Base-by-base conservation (phyloP, 2,329 filamentous ascomycete genomes). In the Diplodia seriata region DNA sequence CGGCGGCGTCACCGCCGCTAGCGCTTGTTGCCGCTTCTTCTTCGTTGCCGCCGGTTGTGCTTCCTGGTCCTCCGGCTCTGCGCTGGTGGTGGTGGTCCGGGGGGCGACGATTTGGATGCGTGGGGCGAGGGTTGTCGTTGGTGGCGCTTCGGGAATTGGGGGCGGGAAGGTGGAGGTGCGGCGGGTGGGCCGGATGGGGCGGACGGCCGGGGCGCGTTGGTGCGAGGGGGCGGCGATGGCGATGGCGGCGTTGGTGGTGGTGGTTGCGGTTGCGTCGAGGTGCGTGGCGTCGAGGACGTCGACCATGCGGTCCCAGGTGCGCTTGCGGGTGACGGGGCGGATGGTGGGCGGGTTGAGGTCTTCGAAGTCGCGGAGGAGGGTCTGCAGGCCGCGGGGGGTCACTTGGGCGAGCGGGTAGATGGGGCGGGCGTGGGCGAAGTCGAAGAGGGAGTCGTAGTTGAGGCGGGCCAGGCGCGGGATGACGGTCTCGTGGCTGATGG, bases 91-190 rank as follows among this genome's bases (percentile, higher is more conserved):
- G 12, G 29, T 20, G 29, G 55, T 20, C 33, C n/a, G 20, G 3
- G 55, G 36, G 55, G 55, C 20, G 55, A 14, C 12, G 36, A 43
- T 57, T 15, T 26, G 20, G 51, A 66, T 51, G 62, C 20, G 66
- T 38, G 54, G 40, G 50, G 43, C 11, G 31, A 4, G 11, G 38
- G 56, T 49, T 55, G 62, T 53, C 47, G 67, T 59, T 47, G 64
- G 67, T 51, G 47, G 38, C 31, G 68, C 55, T 62, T 55, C 69
- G 68, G 70, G 70, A 70, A 69, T 69, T 69, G 71, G 59, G 53
- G 59, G 50, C 68, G 59, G 66, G 26, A 57, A 40, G 53, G 63
- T 56, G 55, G 56, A 70, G 9, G 57, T 29, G 57, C 57, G 57
- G 57, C 40, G 57, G 26, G 31, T 20, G 57, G 57, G 14, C 12